Base-by-base conservation (phyloP, 495 filamentous ascomycete species). In the Evernia prunastri region DNA sequence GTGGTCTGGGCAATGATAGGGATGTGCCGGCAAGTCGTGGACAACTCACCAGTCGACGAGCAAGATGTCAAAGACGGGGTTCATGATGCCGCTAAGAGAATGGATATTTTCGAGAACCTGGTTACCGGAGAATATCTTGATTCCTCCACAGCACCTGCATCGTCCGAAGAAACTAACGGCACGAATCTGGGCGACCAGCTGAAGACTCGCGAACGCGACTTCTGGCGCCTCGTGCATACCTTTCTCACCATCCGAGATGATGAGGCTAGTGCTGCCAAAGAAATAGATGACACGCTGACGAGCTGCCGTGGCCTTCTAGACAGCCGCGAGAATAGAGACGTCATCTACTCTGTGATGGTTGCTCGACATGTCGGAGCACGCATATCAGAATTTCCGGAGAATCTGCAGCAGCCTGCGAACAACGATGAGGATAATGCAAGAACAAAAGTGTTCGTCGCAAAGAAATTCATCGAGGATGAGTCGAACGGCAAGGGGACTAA, bases 291-390 rank as follows among this genome's bases (percentile, higher is more conserved):
- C 61, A 81, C 83, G 2, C 75, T 96, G 12, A 70, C 67, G 6
- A 78, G 77, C 10, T 81, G 87, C 71, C 86, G 91, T 51, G 79
- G 80, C 45, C 75, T 92, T 8, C 80, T 96, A 12, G 87, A 91
- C 64, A 86, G 84, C 61, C 82, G 84, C 25, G 92, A 96, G 76
- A 93, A 92, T 69, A 86, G 92, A n/a, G 92, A 96, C 67, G 89
- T 95, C 11, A 81, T 96, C 39, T 96, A 96, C 72, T 93, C 89
- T 17, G 86, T 96, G 64, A 89, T 89, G 31, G 84, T 96, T 59
- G 84, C 87, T 13, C 85, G 91, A 25, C 85, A 90, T 66, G 80
- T 89, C 43, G 87, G 89, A 35, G 81, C 83, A 43, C 83, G 86
- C 23, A 83, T 87, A 73, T 81, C 79, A 45, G 90, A 79, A 61